Conservation (phyloP, 2,329 filamentous ascomycete species). For the Penicillium brasilianum region DNA sequence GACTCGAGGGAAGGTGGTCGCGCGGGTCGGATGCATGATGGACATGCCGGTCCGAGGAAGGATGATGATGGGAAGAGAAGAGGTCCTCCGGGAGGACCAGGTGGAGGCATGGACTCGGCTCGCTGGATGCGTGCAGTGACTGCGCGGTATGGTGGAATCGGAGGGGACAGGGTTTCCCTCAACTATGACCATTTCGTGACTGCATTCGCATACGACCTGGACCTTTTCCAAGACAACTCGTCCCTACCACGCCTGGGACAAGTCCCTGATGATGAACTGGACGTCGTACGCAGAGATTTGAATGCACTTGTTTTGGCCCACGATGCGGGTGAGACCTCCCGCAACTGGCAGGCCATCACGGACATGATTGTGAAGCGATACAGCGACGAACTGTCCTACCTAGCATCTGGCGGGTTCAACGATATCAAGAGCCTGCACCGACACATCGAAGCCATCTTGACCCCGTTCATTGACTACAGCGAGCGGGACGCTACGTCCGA, state of each 20-base stretch:
- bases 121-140: conserved; percentile 34
- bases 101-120: conserved; percentile 13
- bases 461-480: conserved; percentile 44
- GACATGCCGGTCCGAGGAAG: background rate
- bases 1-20: background rate
- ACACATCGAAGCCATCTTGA: conserved; percentile 38
- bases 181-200: conserved; percentile 58
- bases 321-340: conserved; percentile 31
- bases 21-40: background rate
- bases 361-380: conserved; percentile 71
- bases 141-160: conserved; percentile 40
- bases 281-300: conserved; percentile 52
- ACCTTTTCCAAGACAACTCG: conserved; percentile 46
- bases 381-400: conserved; percentile 56
- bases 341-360: conserved; percentile 70
- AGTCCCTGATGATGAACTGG: conserved; percentile 38
- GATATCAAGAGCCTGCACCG: conserved; percentile 31
- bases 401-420: conserved; percentile 35
- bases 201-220: conserved; percentile 51
- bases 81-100: conserved; percentile 8
- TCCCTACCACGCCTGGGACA: conserved; percentile 48
- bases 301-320: conserved; percentile 46
- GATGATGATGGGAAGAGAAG: conserved; percentile 11
- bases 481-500: conserved; percentile 35
- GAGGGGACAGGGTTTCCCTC: conserved; percentile 48